A percentile compares a stretch with the other conserved stretches of the same genome.
Conservation (phyloP, 2,329 filamentous ascomycete genomes). For the Nectriaceae sp. region DNA sequence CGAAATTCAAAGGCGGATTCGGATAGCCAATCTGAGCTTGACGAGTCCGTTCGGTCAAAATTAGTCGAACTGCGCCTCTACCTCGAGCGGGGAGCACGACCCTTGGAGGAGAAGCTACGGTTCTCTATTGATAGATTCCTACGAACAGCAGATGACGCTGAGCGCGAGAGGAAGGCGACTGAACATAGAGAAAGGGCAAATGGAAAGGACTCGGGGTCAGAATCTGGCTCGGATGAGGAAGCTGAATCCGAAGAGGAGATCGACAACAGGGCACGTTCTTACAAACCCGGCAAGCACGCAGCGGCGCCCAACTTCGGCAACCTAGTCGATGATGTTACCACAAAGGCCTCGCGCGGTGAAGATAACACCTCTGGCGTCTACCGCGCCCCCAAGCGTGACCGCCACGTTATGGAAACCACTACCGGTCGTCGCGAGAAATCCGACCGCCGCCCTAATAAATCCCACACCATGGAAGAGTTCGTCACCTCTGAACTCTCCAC, state of each 20-base stretch:
- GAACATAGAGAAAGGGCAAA: constrained; percentile 29
- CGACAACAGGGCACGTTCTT: constrained; percentile 30
- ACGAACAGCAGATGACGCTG: constrained; percentile 77
- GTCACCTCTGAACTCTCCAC: constrained; percentile 80
- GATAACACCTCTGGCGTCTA: constrained; percentile 70
- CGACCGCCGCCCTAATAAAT: constrained; percentile 67
- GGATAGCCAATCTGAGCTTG: constrained; percentile 48
- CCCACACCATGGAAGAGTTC: constrained; percentile 89
- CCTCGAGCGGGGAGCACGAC: constrained; percentile 87
- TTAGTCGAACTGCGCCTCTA: constrained; percentile 91
- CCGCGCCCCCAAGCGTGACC: constrained; percentile 83
- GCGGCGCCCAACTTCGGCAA: constrained; percentile 35
- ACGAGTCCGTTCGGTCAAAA: constrained; percentile 73
- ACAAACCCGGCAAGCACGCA: constrained; percentile 28
- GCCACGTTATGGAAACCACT: constrained; percentile 79
- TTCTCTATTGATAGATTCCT: constrained; percentile 97
- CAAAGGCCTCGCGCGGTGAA: constrained; percentile 28
- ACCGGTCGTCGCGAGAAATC: constrained; percentile 61
- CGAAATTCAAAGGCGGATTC: constrained; percentile 50
- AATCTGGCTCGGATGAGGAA: constrained; percentile 33
- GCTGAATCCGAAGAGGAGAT: constrained; percentile 41
- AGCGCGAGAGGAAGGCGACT: constrained; percentile 45
- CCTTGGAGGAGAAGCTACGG: constrained; percentile 84
- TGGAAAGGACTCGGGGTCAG: constrained; percentile 26
- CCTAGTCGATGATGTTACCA: constrained; percentile 36